These are phyloP conservation scores for Hyphochytrium catenoides DNA, from an alignment of 352 stramenopile species.

Conservation along the genomic window DNA sequence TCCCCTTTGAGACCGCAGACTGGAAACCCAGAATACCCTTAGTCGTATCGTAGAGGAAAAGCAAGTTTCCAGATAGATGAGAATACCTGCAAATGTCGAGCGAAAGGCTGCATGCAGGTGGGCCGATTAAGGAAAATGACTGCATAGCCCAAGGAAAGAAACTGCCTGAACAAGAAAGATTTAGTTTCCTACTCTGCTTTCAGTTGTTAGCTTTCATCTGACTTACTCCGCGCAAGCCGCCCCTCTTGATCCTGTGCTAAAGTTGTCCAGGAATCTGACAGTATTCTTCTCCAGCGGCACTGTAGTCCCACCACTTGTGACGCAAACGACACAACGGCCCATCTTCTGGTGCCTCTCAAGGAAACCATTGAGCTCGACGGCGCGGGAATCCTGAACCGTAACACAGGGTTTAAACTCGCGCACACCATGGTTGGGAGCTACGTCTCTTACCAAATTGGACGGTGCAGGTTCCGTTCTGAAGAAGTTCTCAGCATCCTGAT, in stretches of 20 bases:
- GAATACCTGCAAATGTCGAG: slow-evolving; percentile 27
- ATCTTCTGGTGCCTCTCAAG: slow-evolving; percentile 29
- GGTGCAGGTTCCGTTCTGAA: no score
- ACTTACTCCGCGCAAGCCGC: slow-evolving; percentile 39
- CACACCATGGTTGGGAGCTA: no score
- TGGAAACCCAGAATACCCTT: slow-evolving; percentile 5
- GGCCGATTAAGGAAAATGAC: slow-evolving; percentile 86
- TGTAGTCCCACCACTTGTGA: slow-evolving; percentile 84
- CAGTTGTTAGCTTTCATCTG: neutral
- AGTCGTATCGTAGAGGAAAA: neutral
- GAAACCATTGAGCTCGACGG: slow-evolving; percentile 28
- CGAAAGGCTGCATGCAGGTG: slow-evolving; percentile 59
- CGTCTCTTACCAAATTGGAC: no score
- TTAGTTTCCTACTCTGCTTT: slow-evolving; percentile 2
- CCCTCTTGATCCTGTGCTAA: slow-evolving; percentile 76
- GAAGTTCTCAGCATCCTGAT: no score
- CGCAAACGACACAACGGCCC: slow-evolving; percentile 61
- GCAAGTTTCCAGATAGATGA: neutral
- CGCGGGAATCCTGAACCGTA: no score
- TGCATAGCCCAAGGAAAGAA: slow-evolving; percentile 76
- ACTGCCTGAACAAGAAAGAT: slow-evolving; percentile 24
- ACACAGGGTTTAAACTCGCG: no score
- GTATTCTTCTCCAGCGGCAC: slow-evolving; percentile 80
- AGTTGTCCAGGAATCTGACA: slow-evolving; percentile 94
- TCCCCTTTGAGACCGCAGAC: slow-evolving; percentile 17